Evolutionary conservation across 345 rosid genomes (phyloP), one percentile per base, ranked within the genome.

Genomic region (Noccaea bulbosa): DNA sequence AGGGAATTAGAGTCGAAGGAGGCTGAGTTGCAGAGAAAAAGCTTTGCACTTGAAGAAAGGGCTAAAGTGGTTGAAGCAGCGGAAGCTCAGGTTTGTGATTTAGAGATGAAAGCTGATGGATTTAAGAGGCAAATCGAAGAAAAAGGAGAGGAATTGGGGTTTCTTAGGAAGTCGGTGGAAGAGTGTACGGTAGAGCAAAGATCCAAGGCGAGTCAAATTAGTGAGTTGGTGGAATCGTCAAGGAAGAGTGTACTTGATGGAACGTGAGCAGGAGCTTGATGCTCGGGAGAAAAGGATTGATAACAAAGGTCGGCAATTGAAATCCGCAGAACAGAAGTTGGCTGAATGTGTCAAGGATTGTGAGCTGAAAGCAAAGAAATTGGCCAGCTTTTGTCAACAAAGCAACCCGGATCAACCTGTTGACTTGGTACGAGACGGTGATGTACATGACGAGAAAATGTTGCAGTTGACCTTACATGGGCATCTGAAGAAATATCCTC

Each of bases 391-490:
- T 71, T 58, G 14, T 53, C 45, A 67, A 47, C 65, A 41, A 40
- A 58, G 56, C 37, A 77, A 60, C 68, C 24, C 6, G 4, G 75
- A 65, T 62, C 73, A 65, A 44, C 27, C 8, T 8, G 58, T 37
- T 72, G 47, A 54, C 52, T 65, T 40, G 51, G 69, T 54, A 39
- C 52, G 61, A 51, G 32, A 35, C 3, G 59, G 69, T 5, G 32
- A 24, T 6, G 16, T 16, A 40, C 12, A 45, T 22, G 81, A 80
- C 51, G 91, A 85, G 64, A 79, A 58, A 75, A 72, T 61, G 9
- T 67, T 88, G 80, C 83, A 81, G 62, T 41, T 83, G 14, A 77
- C 86, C 72, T 76, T 85, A 58, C 83, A 68, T 64, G 84, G 81
- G 73, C 77, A 69, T 62, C 17, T 78, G 64, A 75, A 67, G 51